Evolutionary conservation across 139 green algal genomes (phyloP).

Genomic region (Zygnema circumcarinatum): DNA sequence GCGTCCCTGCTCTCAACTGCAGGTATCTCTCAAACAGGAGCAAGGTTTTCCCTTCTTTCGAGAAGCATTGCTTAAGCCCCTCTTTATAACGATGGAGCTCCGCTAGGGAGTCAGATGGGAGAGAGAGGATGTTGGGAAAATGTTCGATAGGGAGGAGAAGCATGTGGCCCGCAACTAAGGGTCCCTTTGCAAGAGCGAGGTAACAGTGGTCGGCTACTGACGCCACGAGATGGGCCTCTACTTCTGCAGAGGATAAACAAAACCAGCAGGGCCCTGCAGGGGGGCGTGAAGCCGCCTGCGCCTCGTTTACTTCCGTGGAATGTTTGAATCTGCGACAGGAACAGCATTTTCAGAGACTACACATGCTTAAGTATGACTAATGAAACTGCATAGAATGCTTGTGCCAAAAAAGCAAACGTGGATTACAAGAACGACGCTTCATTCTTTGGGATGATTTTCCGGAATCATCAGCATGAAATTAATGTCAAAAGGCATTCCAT

Average conservation of each 20-base stretch:
- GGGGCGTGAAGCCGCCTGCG: not conserved
- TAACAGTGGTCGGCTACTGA: slow-evolving; percentile 53
- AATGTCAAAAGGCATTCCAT: not conserved
- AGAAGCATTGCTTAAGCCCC: slow-evolving; percentile 73
- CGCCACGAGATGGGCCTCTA: slow-evolving; percentile 50
- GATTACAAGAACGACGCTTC: too few species aligned
- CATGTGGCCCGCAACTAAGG: slow-evolving; percentile 71
- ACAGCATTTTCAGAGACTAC: not conserved
- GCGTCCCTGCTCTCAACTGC: slow-evolving; percentile 27
- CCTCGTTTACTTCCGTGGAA: not conserved
- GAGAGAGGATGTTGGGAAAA: slow-evolving; percentile 63
- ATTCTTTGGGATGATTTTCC: not conserved
- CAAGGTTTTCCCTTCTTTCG: slow-evolving; percentile 69
- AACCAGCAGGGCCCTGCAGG: slow-evolving; percentile 61
- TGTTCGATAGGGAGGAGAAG: slow-evolving; percentile 93
- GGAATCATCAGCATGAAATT: not conserved
- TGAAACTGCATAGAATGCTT: too few species aligned
- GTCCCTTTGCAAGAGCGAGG: slow-evolving; percentile 50
- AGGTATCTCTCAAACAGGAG: slow-evolving; percentile 92
- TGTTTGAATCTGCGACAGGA: slow-evolving; percentile 11
- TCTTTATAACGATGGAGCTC: slow-evolving; percentile 73
- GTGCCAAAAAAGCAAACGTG: too few species aligned
- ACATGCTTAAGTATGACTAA: not conserved
- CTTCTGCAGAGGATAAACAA: slow-evolving; percentile 51
- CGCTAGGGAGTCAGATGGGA: slow-evolving; percentile 66